A percentile compares a stretch with the other conserved stretches of the same genome.
These are phyloP conservation scores for Melampsora americana DNA, from an alignment of 1,284 basidiomycete species.

Conservation along the genomic window DNA sequence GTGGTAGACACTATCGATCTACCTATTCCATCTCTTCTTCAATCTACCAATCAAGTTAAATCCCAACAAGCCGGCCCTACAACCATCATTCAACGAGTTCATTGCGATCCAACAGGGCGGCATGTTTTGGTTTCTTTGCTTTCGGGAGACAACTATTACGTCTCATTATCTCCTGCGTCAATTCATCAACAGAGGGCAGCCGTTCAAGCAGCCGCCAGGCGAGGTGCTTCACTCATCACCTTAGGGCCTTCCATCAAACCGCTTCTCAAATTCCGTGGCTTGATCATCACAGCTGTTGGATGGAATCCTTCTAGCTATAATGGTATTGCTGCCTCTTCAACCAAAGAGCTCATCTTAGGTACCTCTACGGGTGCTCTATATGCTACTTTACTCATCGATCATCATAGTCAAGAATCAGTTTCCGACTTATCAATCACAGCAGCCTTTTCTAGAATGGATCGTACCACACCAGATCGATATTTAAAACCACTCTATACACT, in stretches of 20 bases:
- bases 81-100: constrained; percentile 57
- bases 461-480: constrained; percentile 43
- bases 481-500: constrained; percentile 44
- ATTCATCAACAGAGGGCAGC: constrained; percentile 30
- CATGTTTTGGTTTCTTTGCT: constrained; percentile 81
- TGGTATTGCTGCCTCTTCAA: constrained; percentile 58
- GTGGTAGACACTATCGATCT: constrained; percentile 36
- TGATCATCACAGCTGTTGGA: constrained; percentile 78
- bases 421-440: constrained; percentile 61
- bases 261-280: constrained; percentile 76
- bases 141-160: constrained; percentile 91
- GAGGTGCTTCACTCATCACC: constrained; percentile 25
- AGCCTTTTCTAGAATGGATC: constrained; percentile 60
- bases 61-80: constrained; percentile 13
- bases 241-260: constrained; percentile 66
- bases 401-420: constrained; percentile 87
- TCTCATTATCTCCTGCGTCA: constrained; percentile 56
- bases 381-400: constrained; percentile 73
- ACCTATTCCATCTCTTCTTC: constrained; percentile 24
- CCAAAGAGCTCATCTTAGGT: constrained; percentile 83
- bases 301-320: constrained; percentile 75
- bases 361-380: constrained; percentile 77
- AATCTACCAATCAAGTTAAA: constrained; percentile 3
- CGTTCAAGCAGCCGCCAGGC: constrained; percentile 61
- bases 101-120: constrained; percentile 83